Percentiles rank a stretch among this genome's conserved stretches.
Conservation (phyloP, 2,329 filamentous ascomycete genomes). For the Aspergillus pseudoviridinutans region DNA sequence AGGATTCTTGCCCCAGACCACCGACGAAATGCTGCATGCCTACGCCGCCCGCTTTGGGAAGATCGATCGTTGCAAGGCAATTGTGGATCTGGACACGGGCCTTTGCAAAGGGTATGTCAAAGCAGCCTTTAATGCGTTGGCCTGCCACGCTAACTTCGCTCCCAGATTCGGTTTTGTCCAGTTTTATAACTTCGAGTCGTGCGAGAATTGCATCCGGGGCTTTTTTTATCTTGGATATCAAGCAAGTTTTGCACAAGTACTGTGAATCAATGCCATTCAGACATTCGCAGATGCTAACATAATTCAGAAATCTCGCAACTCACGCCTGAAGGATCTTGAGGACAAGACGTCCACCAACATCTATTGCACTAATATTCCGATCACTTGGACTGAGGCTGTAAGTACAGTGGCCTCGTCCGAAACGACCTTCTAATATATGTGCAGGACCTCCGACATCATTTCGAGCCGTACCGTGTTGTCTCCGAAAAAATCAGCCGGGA, state of each 20-base stretch:
- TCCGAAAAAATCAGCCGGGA: conserved; percentile 96
- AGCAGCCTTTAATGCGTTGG: conserved; percentile 6
- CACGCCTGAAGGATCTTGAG: conserved; percentile 91
- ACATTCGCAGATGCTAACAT: conserved; percentile 19
- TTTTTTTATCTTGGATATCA: conserved; percentile 95
- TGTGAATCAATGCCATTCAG: not conserved
- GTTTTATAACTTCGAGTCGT: conserved; percentile 80
- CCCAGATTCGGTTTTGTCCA: conserved; percentile 94
- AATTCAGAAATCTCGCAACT: conserved; percentile 91
- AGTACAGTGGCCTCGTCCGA: conserved; percentile 25
- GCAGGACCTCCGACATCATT: conserved; percentile 65
- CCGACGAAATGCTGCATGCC: conserved; percentile 77
- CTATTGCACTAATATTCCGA: conserved; percentile 95
- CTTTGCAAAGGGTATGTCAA: conserved; percentile 85
- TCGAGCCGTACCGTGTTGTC: conserved; percentile 60
- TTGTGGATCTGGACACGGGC: conserved; percentile 89
- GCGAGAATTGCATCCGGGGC: conserved; percentile 91
- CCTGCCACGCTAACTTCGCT: conserved; percentile 18
- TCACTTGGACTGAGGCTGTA: conserved; percentile 85
- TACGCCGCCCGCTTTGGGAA: conserved; percentile 87
- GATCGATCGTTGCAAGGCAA: conserved; percentile 96
- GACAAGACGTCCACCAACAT: conserved; percentile 89
- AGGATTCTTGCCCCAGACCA: conserved; percentile 89
- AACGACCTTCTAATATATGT: conserved; percentile 13
- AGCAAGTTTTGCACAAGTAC: conserved; percentile 89